Percentiles rank a stretch among this genome's conserved stretches.
Evolutionary conservation across 2,329 filamentous ascomycete genomes (phyloP).

Genomic region (Colletotrichum melonis): DNA sequence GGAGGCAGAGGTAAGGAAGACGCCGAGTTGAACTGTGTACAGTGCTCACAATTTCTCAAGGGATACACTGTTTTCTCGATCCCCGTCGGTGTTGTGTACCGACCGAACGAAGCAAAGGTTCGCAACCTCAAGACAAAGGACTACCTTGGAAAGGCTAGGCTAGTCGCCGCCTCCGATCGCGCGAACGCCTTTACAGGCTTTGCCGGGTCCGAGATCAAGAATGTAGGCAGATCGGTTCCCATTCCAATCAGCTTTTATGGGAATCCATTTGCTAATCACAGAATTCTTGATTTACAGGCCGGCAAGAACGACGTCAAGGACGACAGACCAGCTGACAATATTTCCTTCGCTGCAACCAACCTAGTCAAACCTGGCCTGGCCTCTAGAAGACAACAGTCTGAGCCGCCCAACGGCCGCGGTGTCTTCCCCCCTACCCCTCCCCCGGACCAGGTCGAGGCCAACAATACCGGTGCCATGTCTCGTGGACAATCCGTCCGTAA

Average conservation of each 20-base stretch:
- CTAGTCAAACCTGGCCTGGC: conserved; percentile 87
- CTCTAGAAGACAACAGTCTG: conserved; percentile 86
- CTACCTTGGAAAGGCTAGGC: conserved; percentile 93
- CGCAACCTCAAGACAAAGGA: conserved; percentile 98
- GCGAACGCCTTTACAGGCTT: conserved; percentile 86
- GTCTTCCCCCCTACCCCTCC: conserved; percentile 98
- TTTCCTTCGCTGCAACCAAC: conserved; percentile 93
- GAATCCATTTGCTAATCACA: conserved; percentile 39
- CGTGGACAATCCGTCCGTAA: conserved; percentile 71
- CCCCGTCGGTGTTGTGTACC: conserved; percentile 92
- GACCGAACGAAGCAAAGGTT: conserved; percentile 97
- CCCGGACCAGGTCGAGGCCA: conserved; percentile 81
- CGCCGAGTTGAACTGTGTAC: too few relatives aligned
- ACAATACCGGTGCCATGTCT: conserved; percentile 50
- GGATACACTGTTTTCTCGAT: conserved; percentile 99
- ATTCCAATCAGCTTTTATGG: conserved; percentile 8
- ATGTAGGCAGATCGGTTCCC: conserved; percentile 55
- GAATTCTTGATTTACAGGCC: conserved; percentile 50
- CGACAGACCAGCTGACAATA: conserved; percentile 83
- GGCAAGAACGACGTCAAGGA: conserved; percentile 71
- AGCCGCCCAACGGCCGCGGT: conserved; percentile 79
- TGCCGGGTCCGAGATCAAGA: conserved; percentile 82
- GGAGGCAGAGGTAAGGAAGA: conserved; percentile 80
- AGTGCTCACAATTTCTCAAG: conserved; percentile 53
- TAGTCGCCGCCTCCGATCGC: conserved; percentile 88